These are phyloP conservation scores for Penicillium parvum DNA, from an alignment of 495 filamentous ascomycete species.

Conservation along the genomic window DNA sequence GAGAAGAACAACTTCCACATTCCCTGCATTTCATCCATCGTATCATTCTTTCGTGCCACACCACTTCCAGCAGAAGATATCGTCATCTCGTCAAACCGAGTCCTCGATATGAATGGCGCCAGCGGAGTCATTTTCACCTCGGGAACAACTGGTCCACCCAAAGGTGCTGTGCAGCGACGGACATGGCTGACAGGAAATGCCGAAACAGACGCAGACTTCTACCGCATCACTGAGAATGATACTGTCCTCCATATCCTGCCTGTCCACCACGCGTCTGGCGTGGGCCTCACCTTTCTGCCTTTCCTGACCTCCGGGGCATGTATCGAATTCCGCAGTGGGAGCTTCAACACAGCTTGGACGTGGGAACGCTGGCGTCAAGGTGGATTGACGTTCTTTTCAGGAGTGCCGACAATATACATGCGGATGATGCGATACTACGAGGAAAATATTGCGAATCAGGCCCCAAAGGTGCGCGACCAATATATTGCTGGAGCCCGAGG, in stretches of 20 bases:
- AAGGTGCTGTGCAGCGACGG: constrained; percentile 38
- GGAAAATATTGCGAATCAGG: constrained; percentile 18
- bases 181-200: constrained; percentile 25
- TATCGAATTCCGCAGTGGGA: constrained; percentile 44
- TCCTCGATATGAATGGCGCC: constrained; percentile 25
- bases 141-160: constrained; percentile 44
- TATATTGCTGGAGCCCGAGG: constrained; percentile 37
- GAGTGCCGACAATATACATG: constrained; percentile 50
- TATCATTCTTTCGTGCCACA: constrained; percentile 12
- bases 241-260: constrained; percentile 39
- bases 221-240: constrained; percentile 23
- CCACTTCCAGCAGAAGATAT: constrained; percentile 9
- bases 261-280: constrained; percentile 47
- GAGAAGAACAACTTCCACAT: constrained; percentile 15
- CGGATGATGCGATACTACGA: constrained; percentile 46
- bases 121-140: constrained; percentile 39
- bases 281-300: constrained; percentile 45
- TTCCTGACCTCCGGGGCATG: constrained; percentile 38
- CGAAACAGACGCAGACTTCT: constrained; percentile 26
- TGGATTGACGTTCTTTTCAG: constrained; percentile 43
- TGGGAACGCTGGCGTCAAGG: constrained; percentile 46
- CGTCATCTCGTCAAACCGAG: constrained; percentile 22
- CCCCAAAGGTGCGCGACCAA: constrained; percentile 18
- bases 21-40: constrained; percentile 18
- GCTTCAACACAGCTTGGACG: constrained; percentile 45